A percentile compares a stretch with the other conserved stretches of the same genome.
These are phyloP conservation scores for Fusarium dimerum DNA, from an alignment of 2,329 filamentous ascomycete species.

Conservation along the genomic window DNA sequence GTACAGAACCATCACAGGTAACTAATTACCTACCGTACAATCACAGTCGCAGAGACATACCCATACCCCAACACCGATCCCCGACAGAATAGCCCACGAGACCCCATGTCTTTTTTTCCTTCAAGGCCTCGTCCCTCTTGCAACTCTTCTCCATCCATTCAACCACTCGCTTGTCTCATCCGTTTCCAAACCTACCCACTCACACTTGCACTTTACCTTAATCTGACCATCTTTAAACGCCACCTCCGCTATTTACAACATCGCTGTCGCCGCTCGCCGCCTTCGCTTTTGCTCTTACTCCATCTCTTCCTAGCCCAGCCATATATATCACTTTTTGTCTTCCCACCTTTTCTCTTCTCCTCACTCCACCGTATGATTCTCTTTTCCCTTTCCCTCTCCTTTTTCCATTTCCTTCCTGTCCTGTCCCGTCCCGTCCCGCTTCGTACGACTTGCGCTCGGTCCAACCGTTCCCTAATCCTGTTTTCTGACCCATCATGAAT, in stretches of 20 bases:
- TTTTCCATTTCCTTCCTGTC: background rate
- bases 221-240: slow-evolving; percentile 22
- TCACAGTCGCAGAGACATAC: background rate
- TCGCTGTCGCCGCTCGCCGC: slow-evolving; percentile 15
- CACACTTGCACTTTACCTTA: slow-evolving; percentile 22
- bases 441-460: background rate
- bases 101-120: background rate
- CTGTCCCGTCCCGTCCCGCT: background rate
- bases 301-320: slow-evolving; percentile 1
- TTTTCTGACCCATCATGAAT: slow-evolving; percentile 6
- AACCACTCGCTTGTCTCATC: background rate
- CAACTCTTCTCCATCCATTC: background rate
- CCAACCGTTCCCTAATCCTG: slow-evolving; percentile 9
- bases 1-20: too few species aligned
- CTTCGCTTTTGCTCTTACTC: background rate
- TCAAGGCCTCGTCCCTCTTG: background rate
- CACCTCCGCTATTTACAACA: slow-evolving; percentile 27
- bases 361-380: background rate
- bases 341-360: background rate
- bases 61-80: background rate
- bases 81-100: background rate
- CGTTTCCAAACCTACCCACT: slow-evolving; percentile 3
- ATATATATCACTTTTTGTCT: slow-evolving; percentile 6
- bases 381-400: background rate
- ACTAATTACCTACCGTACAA: too few species aligned